A percentile compares a stretch with the other conserved stretches of the same genome.
Evolutionary conservation across 495 filamentous ascomycete genomes (phyloP).

Genomic region (Annulohypoxylon stygium): DNA sequence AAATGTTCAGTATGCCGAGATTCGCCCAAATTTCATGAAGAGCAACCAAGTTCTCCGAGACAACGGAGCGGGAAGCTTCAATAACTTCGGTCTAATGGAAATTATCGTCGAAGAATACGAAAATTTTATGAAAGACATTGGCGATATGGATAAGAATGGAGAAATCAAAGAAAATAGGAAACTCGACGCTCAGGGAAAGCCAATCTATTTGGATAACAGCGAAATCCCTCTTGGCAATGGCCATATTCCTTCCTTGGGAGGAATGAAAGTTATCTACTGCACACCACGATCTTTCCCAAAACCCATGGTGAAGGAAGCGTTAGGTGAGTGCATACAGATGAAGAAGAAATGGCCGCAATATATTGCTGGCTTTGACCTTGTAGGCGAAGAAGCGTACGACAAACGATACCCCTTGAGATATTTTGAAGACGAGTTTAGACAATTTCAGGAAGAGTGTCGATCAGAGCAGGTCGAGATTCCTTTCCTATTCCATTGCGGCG

Average conservation of each 20-base stretch:
- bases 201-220: conserved; percentile 10
- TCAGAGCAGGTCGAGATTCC: conserved; percentile 83
- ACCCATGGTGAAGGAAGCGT: conserved; percentile 69
- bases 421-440: conserved; percentile 81
- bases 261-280: conserved; percentile 67
- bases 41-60: conserved; percentile 65
- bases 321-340: conserved; percentile 82
- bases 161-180: conserved; percentile 40
- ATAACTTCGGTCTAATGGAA: conserved; percentile 64
- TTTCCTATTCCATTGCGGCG: conserved; percentile 94
- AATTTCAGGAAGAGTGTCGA: conserved; percentile 80
- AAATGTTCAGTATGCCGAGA: conserved; percentile 70
- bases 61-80: conserved; percentile 56
- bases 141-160: conserved; percentile 46
- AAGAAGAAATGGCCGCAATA: conserved; percentile 77
- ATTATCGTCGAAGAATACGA: conserved; percentile 64
- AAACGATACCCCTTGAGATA: conserved; percentile 75
- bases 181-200: conserved; percentile 28
- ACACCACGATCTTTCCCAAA: conserved; percentile 68
- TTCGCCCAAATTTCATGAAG: conserved; percentile 69
- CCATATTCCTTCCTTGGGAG: conserved; percentile 51
- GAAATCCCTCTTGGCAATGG: conserved; percentile 27
- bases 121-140: conserved; percentile 56
- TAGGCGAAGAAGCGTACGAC: conserved; percentile 80
- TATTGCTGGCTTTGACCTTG: conserved; percentile 86